Base-by-base conservation (phyloP, 148 eudicot genomes). In the Nyssa sinensis region DNA sequence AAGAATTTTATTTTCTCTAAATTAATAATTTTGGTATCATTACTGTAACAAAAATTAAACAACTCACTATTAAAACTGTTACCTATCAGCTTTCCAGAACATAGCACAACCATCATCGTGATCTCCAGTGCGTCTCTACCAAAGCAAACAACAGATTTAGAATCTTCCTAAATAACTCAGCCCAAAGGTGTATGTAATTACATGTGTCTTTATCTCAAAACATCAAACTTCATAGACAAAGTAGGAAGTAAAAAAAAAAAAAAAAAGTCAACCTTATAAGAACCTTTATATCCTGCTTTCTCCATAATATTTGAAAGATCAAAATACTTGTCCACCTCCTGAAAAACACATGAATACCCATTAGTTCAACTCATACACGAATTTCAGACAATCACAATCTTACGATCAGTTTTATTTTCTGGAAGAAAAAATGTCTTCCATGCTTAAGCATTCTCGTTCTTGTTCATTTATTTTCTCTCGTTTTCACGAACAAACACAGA, bases 301-400 rank as follows among this genome's bases (percentile, higher is more conserved):
- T 64, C 67, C 75, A 81, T 34, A 27, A 67, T 41, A 44, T 41
- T 73, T 58, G 57, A 28, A 68, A 81, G 62, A 69, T 81, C 84
- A 77, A 53, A 73, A 67, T 81, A 81, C 71, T 78, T 81, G 70
- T 81, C 84, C 74, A 81, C 84, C 67, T 81, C 84, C 84, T 81
- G 74, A 30, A 73, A 58, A 69, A 7, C 19, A 27, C 19, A 70
- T 3, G 44, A 74, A 79, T 47, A 53, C 14, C 29, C 30, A 34
- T 7, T 23, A 2, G 27, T 47, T 53, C 64, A 51, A 53, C 35
- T 44, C 28, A n/a, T n/a, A n/a, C n/a, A n/a, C n/a, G 10, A 28
- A 31, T 0, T 31, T 33, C 8, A 49, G 51, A 8, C 31, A 61
- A 25, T 8, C 32, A 27, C 32, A 28, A 28, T 27, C 29, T 53